Percentiles rank a stretch among this genome's conserved stretches.
phyloP scores from a whole-genome alignment of 2,329 filamentous ascomycete genomes.

The Metarhizium sp. region DNA sequence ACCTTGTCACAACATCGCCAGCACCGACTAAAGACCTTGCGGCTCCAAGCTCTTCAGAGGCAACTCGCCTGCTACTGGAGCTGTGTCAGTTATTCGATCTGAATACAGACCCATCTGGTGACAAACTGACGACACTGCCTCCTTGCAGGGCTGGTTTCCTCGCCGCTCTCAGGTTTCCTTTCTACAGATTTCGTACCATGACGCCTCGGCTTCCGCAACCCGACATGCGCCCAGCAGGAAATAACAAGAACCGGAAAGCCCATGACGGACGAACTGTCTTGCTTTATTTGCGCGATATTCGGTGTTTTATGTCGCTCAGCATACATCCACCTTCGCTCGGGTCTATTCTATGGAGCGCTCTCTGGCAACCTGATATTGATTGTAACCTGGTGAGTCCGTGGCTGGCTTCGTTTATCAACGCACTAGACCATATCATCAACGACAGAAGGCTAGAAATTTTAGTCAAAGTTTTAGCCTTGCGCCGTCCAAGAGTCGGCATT shows the following conservation, averaged over 20 bases:
- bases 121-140: neutral
- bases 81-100: constrained; percentile 1
- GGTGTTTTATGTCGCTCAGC: constrained; percentile 15
- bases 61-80: neutral
- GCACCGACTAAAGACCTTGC: neutral
- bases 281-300: constrained; percentile 8
- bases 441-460: constrained; percentile 6
- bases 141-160: constrained; percentile 1
- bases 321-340: constrained; percentile 8
- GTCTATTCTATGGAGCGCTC: constrained; percentile 13
- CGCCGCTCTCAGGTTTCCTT: constrained; percentile 2
- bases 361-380: constrained; percentile 15
- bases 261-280: neutral
- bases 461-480: constrained; percentile 8
- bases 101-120: neutral
- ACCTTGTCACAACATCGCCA: neutral
- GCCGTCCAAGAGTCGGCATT: constrained; percentile 10
- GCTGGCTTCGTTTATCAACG: constrained; percentile 8
- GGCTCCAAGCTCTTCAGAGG: neutral
- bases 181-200: neutral
- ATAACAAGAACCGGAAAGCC: neutral
- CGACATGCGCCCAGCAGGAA: neutral
- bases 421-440: constrained; percentile 6
- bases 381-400: constrained; percentile 16
- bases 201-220: neutral